phyloP scores from a whole-genome alignment of 495 filamentous ascomycete genomes.

The Cercophora newfieldiana region DNA sequence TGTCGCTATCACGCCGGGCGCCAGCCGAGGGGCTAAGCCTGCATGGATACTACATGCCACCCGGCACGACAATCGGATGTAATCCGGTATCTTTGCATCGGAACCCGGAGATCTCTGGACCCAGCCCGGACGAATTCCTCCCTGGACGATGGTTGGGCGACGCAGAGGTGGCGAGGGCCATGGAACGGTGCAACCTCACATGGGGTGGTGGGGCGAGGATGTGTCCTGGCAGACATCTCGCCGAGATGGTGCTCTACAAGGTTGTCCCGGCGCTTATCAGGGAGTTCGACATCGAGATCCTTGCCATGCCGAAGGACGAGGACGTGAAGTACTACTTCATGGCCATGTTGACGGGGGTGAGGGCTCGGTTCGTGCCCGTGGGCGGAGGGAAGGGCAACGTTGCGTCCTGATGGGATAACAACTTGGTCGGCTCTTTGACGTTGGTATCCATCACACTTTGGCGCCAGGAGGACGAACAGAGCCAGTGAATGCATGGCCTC shows the following conservation, averaged over 20 bases:
- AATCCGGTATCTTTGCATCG: constrained; percentile 61
- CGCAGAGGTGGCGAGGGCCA: constrained; percentile 31
- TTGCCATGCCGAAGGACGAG: constrained; percentile 22
- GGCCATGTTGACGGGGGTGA: constrained; percentile 42
- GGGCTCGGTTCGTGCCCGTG: constrained; percentile 26
- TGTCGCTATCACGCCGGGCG: constrained; percentile 59
- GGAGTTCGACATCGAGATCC: constrained; percentile 53
- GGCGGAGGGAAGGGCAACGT: not conserved
- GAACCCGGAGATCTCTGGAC: constrained; percentile 55
- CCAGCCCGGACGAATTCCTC: constrained; percentile 25
- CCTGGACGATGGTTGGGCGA: constrained; percentile 53
- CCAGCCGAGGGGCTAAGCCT: constrained; percentile 50
- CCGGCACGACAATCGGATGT: constrained; percentile 58
- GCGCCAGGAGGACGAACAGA: not conserved
- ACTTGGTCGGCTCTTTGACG: too few species aligned
- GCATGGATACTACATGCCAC: constrained; percentile 52
- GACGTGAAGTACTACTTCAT: constrained; percentile 39
- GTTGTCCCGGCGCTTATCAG: constrained; percentile 60
- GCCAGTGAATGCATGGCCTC: too few species aligned
- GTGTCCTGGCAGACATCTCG: constrained; percentile 69
- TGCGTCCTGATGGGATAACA: too few species aligned
- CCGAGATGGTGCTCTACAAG: constrained; percentile 64
- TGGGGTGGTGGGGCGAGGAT: constrained; percentile 67
- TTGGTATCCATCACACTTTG: not conserved
- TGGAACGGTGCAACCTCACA: constrained; percentile 48